phyloP scores from a whole-genome alignment of 495 filamentous ascomycete genomes.

The Parmelia sp. region DNA sequence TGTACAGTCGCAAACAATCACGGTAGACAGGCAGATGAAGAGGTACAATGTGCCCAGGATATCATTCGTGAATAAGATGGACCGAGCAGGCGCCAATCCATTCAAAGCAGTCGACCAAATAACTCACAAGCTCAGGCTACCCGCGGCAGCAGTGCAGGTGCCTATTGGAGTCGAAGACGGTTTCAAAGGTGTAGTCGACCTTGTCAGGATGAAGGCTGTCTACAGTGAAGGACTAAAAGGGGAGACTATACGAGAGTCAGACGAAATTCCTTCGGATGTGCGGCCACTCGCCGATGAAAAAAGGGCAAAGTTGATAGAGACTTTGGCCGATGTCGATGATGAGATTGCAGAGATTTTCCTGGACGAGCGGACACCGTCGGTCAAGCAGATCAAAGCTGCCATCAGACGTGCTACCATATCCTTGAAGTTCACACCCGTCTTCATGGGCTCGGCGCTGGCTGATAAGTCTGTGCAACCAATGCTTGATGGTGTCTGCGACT shows the following conservation, averaged over 20 bases:
- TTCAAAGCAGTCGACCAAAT: slow-evolving; percentile 98
- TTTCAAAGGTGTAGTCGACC: slow-evolving; percentile 90
- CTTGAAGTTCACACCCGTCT: slow-evolving; percentile 88
- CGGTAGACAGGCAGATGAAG: slow-evolving; percentile 97
- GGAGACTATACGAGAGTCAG: slow-evolving; percentile 61
- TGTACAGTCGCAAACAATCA: slow-evolving; percentile 97
- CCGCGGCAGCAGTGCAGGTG: slow-evolving; percentile 89
- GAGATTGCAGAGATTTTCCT: slow-evolving; percentile 97
- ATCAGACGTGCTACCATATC: slow-evolving; percentile 83
- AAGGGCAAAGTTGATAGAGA: slow-evolving; percentile 81
- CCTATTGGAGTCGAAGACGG: slow-evolving; percentile 90
- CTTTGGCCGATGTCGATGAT: slow-evolving; percentile 94
- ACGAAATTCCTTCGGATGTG: slow-evolving; percentile 74
- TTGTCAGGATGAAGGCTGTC: slow-evolving; percentile 86
- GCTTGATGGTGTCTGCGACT: slow-evolving; percentile 95
- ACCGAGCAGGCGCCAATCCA: slow-evolving; percentile 96
- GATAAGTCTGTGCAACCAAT: slow-evolving; percentile 96
- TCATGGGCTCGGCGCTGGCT: slow-evolving; percentile 92
- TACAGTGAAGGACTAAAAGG: slow-evolving; percentile 84
- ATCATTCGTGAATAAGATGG: slow-evolving; percentile 99
- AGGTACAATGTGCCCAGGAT: slow-evolving; percentile 94
- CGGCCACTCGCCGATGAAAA: slow-evolving; percentile 70
- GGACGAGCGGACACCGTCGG: slow-evolving; percentile 70
- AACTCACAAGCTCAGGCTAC: slow-evolving; percentile 86
- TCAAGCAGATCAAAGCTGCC: slow-evolving; percentile 77